Evolutionary conservation across 352 stramenopile genomes (phyloP), one percentile per base, ranked within the genome.

Genomic region (Phytophthora idaei): DNA sequence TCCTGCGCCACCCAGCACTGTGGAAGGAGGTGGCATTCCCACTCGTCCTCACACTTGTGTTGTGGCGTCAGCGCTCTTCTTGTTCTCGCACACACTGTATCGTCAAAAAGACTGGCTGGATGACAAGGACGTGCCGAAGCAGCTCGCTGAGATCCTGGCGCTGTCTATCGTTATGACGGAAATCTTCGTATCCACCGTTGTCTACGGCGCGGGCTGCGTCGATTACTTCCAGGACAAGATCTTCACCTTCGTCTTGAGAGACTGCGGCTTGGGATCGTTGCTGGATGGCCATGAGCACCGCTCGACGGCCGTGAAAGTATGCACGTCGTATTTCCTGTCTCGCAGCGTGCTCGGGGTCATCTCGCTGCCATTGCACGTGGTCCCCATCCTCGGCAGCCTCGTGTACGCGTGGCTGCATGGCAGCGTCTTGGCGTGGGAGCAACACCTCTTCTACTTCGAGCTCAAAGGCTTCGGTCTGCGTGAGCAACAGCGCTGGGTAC

Each of bases 391-490:
- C 47, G 74, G 75, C 37, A 79, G 57, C 21, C 9, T 81, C 34
- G 37, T 77, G 17, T 88, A 83, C 62, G 69, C 77, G 27, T 85
- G 71, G 70, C 56, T 88, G 64, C 82, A 88, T 53, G 73, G 72
- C 44, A 54, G 67, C 8, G 58, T 85, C 27, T 48, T 82, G 48
- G 75, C 67, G 10, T 89, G 80, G 80, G 77, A 89, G 54, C 65
- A 77, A 48, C 76, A 81, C 37, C 47, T 77, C 49, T 80, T 74
- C 64, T 88, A 85, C 59, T 86, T 88, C 57, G 77, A 85, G 58
- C 64, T 85, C 51, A 81, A 79, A 42, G 65, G 56, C 15, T 71
- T 74, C 34, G 10, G 50, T 21, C 74, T 81, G 60, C 41, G 49
- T 5, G 64, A 83, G 37, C 77, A 89, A 50, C 74, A 80, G 47